Base-by-base conservation (phyloP, 257 asterid genomes). In the Anisodus acutangulus region DNA sequence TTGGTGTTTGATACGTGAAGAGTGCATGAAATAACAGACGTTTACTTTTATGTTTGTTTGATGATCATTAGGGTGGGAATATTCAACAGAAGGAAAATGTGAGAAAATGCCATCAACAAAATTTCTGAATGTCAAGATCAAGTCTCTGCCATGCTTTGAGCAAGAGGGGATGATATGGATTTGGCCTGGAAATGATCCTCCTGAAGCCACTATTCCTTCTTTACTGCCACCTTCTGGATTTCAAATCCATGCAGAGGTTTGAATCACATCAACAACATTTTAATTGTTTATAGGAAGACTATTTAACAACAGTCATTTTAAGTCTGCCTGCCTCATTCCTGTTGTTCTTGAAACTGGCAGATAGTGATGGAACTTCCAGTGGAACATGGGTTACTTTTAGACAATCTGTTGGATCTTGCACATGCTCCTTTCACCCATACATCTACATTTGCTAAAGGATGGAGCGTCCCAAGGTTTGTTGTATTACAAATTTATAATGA, bases 391-490 rank as follows among this genome's bases (percentile, higher is more conserved):
- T 88, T 95, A 31, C 93, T 95, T 19, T 87, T 95, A 45, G 99
- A 95, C 94, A 95, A 95, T 89, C 97, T 95, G 85, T 89, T 95
- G 92, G 99, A 95, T 91, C 96, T 95, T 80, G 98, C 99, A 83
- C 99, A 95, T 86, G 99, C 99, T 62, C 99, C 98, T 78, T 95
- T 95, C 86, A 94, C 97, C 8, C 99, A 95, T 85, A 93, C 99
- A 45, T 95, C 99, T 37, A 95, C 99, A 2, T 95, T 95, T 83
- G 98, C 99, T 51, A 95, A 95, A 90, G 99, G 99, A 76, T 95
- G 99, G 99, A 91, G 91, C 68, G 94, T 95, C 70, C 99, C 99
- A 47, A 95, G 96, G 98, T 94, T 72, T 64, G 85, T 78, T 70
- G 59, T 31, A 31, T 41, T 45, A 16, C 41, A 41, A 13, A 39